phyloP scores from a whole-genome alignment of 1,284 basidiomycete genomes.

The Pseudozyma tsukubaensis region DNA sequence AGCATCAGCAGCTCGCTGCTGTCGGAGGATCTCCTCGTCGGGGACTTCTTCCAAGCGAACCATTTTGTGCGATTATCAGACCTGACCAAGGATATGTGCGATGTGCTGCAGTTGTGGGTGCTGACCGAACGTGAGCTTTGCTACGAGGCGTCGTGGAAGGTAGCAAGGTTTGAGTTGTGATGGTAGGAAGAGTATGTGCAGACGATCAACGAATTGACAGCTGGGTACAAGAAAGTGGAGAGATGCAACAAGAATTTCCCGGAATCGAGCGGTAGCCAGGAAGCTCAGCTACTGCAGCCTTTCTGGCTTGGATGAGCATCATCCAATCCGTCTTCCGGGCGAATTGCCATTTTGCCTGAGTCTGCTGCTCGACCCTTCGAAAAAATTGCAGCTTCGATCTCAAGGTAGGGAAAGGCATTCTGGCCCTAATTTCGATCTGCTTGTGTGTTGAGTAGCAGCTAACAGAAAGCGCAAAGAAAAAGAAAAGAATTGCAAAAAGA shows the following conservation, averaged over 20 bases:
- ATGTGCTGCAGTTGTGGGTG: too few relatives aligned
- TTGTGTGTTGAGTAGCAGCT: background rate
- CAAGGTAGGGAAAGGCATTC: background rate
- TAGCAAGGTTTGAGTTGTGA: background rate
- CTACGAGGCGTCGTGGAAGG: too few relatives aligned
- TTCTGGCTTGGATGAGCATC: slow-evolving; percentile 1
- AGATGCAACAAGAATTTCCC: slow-evolving; percentile 9
- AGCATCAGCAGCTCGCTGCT: slow-evolving; percentile 36
- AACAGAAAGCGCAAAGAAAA: background rate
- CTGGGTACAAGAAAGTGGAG: slow-evolving; percentile 26
- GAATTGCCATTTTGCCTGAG: slow-evolving; percentile 2
- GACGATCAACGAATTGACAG: background rate
- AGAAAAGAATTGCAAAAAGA: background rate
- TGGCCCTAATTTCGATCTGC: too few relatives aligned
- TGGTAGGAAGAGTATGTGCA: background rate
- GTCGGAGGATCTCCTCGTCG: slow-evolving; percentile 53
- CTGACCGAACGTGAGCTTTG: background rate
- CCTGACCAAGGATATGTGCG: background rate
- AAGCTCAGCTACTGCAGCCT: slow-evolving; percentile 2
- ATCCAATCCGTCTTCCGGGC: slow-evolving; percentile 25
- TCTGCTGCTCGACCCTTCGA: background rate
- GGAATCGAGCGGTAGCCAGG: slow-evolving; percentile 18
- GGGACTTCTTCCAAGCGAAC: slow-evolving; percentile 53
- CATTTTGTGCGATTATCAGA: slow-evolving; percentile 18
- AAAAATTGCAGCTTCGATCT: slow-evolving; percentile 20